Evolutionary conservation across 805 yeast genomes (phyloP), one percentile per base, ranked within the genome.

Genomic region (Lachancea lanzarotensis): DNA sequence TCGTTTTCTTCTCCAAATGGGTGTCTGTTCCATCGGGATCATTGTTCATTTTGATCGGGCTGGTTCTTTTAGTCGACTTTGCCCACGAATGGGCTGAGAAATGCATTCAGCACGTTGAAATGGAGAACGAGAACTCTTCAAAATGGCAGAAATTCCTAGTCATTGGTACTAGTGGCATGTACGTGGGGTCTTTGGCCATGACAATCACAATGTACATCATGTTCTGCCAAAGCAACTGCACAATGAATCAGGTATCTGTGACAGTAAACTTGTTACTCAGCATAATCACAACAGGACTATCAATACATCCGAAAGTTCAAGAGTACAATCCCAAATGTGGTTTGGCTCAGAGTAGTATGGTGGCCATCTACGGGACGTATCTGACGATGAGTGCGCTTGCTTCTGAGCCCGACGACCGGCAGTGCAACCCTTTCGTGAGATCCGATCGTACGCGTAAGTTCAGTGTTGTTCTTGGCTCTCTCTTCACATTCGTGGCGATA

Each of bases 71-170:
- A 40, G 97, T 93, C 27, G 98, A 93, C 65, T 93, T 88, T 72
- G 98, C 98, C 3, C 98, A 93, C 65, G 91, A 91, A 54, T 93
- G 97, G 96, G 97, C 98, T 0, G 99, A 93, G 57, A 85, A 84
- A 7, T 93, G 98, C 63, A 74, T 93, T 43, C 89, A 83, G 52
- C 85, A 88, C 55, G 87, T 93, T 35, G 98, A 93, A 60, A 80
- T 82, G 55, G 91, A 84, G 46, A 84, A 80, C 38, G 79, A 78
- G 45, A 54, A 66, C 42, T 65, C 72, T 45, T 48, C 63, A 3
- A 73, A 85, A 54, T 93, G 98, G 98, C 79, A 86, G 55, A 71
- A 78, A 35, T 66, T 91, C 9, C 71, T 93, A 36, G 78, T 93
- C 25, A 86, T 95, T 3, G 96, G 98, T 1, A 93, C 98, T 0